Percentiles rank a stretch among this genome's conserved stretches.
Evolutionary conservation across 208 protist genomes (phyloP).

Genomic region (Phytomonas francai): DNA sequence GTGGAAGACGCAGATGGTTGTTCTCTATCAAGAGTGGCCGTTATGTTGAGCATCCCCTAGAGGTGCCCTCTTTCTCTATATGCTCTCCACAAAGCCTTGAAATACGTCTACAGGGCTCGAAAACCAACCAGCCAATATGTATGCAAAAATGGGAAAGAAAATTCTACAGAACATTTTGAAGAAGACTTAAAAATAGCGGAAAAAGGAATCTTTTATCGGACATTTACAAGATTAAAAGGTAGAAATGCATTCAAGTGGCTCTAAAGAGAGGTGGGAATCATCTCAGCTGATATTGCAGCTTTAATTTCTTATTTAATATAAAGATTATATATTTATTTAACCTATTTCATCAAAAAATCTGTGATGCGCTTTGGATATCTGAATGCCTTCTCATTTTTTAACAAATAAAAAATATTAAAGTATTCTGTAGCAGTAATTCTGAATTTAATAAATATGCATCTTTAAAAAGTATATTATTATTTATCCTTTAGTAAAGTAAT

Average conservation of each 20-base stretch:
- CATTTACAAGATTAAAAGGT: neutral
- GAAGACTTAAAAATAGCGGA: slow-evolving; percentile 8
- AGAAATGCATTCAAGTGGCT: neutral
- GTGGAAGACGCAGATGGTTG: neutral
- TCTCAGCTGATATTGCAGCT: neutral
- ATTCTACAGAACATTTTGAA: neutral
- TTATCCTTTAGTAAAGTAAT: neutral
- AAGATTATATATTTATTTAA: neutral
- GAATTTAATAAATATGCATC: neutral
- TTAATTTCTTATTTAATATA: neutral
- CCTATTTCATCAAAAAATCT: neutral
- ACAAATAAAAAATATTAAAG: neutral
- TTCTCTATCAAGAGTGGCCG: neutral
- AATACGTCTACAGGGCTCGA: neutral
- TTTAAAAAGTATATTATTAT: neutral
- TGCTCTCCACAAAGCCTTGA: neutral
- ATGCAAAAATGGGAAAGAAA: neutral
- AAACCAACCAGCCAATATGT: neutral
- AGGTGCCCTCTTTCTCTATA: neutral
- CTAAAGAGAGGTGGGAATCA: neutral
- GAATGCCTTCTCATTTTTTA: neutral
- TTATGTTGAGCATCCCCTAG: neutral
- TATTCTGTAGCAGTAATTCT: neutral
- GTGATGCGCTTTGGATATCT: neutral
- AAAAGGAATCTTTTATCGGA: neutral